Evolutionary conservation across 2,329 filamentous ascomycete species (phyloP), one percentile per base, ranked within the genome.

Genomic region (Leptodontidium sp.): DNA sequence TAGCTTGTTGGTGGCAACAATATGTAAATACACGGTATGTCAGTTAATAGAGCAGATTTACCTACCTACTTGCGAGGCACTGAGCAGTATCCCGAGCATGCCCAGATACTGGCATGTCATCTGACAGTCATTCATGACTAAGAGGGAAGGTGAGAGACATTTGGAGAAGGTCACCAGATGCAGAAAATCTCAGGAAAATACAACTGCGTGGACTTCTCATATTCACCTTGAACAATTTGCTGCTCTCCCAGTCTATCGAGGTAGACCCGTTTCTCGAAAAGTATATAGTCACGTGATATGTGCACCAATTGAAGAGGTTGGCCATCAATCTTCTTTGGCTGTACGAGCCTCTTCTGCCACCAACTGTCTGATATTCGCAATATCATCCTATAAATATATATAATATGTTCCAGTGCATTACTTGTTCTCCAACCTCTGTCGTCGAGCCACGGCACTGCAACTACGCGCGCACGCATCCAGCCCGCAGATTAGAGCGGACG

Each of bases 401-500:
- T 53, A 53, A 32, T 53, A 53, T 4, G 3, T n/a, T 2, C 29
- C 14, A n/a, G 26, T 57, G 17, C n/a, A 24, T 4, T 21, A 50
- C 9, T 21, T 50, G 6, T 29, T 29, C 21, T 17, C 57, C n/a
- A 59, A 26, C 57, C 57, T 43, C 57, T 40, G 21, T 43, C 8
- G n/a, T 58, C 17, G 17, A 58, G 11, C 35, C 55, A 58, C 35
- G 17, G 35, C 35, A 40, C 9, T 9, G 32, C 55, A 40, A 9
- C 45, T 17, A 21, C 21, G 21, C 21, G 21, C 21, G 21, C 21
- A 21, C 21, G 21, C 24, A 59, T 8, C 35, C 35, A 59, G 57
- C 57, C 35, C 38, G 45, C 35, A 45, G 43, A 29, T 43, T 24
- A 26, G 57, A 26, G 57, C 57, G 57, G 57, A 59, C 38, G 57